These are phyloP conservation scores for Aspergillus nanangensis DNA, from an alignment of 495 filamentous ascomycete species.

Conservation along the genomic window DNA sequence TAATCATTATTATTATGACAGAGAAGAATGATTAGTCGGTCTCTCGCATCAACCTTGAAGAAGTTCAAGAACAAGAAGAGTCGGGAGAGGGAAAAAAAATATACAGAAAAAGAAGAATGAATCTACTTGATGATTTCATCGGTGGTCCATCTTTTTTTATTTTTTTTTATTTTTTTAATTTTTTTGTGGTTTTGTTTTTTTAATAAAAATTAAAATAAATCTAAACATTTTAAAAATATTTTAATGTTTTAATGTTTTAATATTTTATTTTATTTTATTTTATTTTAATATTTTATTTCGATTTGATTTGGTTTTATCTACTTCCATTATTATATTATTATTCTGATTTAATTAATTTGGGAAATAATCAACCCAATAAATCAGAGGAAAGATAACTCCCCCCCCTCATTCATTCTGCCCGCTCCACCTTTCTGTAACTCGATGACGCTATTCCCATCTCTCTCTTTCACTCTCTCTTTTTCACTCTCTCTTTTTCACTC, in stretches of 20 bases:
- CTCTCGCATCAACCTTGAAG: too few species aligned
- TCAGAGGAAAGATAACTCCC: neutral
- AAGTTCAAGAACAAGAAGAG: neutral
- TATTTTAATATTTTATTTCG: constrained; percentile 15
- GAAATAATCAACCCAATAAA: constrained; percentile 3
- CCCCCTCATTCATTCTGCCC: neutral
- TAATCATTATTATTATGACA: too few species aligned
- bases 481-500: constrained; percentile 14
- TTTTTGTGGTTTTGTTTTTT: neutral
- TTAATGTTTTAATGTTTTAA: neutral
- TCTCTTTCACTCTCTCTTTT: neutral
- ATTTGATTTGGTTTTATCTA: too few species aligned
- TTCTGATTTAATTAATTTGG: neutral
- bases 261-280: constrained; percentile 12
- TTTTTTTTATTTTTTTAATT: constrained; percentile 17
- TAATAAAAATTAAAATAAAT: too few species aligned
- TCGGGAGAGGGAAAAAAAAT: too few species aligned
- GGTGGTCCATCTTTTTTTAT: constrained; percentile 18
- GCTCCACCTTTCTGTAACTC: neutral
- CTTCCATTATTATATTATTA: too few species aligned
- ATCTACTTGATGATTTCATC: constrained; percentile 11
- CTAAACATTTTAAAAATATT: neutral
- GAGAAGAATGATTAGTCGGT: too few species aligned
- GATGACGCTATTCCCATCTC: neutral
- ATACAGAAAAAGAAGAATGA: too few species aligned